Percentiles rank a stretch among this genome's conserved stretches.
Conservation (phyloP, 139 green algal genomes). For the Choricystis sp. region DNA sequence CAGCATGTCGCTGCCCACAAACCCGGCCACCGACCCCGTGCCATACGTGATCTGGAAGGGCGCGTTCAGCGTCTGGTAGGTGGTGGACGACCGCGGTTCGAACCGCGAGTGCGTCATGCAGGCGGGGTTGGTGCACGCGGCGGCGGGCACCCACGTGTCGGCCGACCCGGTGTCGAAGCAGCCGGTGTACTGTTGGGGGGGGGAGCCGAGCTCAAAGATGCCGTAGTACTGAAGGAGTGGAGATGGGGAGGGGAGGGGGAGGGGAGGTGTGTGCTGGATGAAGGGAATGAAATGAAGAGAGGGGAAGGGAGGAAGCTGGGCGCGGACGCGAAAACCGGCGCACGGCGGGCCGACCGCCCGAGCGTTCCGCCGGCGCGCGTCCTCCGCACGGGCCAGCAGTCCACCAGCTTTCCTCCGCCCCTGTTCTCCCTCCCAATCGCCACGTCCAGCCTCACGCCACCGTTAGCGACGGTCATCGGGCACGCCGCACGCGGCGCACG, state of each 20-base stretch:
- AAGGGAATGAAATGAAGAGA: too few species aligned
- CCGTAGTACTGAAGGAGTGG: slow-evolving; percentile 4
- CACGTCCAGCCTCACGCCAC: too few species aligned
- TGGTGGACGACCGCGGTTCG: background rate
- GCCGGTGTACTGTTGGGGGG: slow-evolving; percentile 2
- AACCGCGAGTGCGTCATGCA: slow-evolving; percentile 2
- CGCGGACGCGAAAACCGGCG: too few species aligned
- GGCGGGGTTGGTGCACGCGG: background rate
- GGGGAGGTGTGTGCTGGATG: background rate
- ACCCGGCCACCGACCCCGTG: slow-evolving; percentile 1
- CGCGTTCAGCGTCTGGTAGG: background rate
- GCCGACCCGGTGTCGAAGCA: slow-evolving; percentile 7
- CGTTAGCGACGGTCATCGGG: too few species aligned
- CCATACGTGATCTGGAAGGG: slow-evolving; percentile 4
- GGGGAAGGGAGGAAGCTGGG: too few species aligned
- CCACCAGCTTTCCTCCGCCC: too few species aligned
- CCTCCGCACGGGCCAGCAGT: too few species aligned
- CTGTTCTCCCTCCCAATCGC: too few species aligned
- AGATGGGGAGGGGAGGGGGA: too few species aligned
- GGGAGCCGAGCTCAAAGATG: background rate
- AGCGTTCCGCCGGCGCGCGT: too few species aligned
- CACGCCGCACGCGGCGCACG: too few species aligned
- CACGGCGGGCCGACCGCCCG: too few species aligned
- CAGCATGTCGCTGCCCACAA: slow-evolving; percentile 1
- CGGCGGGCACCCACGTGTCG: slow-evolving; percentile 4